Evolutionary conservation across 805 yeast species (phyloP), one percentile per base, ranked within the genome.

Genomic region (Kazachstania taianensis): DNA sequence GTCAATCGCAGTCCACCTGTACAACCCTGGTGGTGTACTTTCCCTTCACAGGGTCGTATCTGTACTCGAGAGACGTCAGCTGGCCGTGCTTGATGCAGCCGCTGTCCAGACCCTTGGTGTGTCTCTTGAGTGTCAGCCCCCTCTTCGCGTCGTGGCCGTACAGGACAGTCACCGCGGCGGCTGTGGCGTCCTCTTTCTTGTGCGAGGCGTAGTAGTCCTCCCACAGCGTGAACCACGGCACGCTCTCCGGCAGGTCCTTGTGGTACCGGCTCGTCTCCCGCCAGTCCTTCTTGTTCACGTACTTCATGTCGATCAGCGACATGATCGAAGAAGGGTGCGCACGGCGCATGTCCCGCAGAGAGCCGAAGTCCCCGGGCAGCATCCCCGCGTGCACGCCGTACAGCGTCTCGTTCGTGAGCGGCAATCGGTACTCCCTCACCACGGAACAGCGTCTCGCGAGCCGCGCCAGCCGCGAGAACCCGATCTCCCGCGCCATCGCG

Each of bases 111-210:
- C 96, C 97, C 48, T 72, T 74, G 3, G 94, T 67, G 55, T 66
- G 84, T 41, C 71, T 69, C 44, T 70, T 70, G 33, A 78, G 43
- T 37, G 71, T 74, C 33, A 86, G 68, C 1, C 96, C 95, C 37
- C 78, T 63, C 37, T 74, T 66, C 3, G 96, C 94, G 52, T 84
- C 94, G 52, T 87, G 97, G 1, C 96, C 97, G 53, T 87, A 87
- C 48, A 73, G 75, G 3, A 83, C 85, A 16, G 54, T 58, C 28
- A 39, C 45, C 37, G 50, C 57, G 22, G 37, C 26, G 55, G 24
- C 47, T 46, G n/a, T 19, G 33, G 15, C 25, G 25, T 5, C 13
- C n/a, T 29, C 20, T 8, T 9, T 15, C 8, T 18, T 19, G 51
- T 42, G 5, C 40, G 33, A 29, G 52, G 44, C n/a, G n/a, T n/a